Evolutionary conservation across 176 grass and related monocot genomes (phyloP), one percentile per base, ranked within the genome.

Genomic region (Carex cristatella): DNA sequence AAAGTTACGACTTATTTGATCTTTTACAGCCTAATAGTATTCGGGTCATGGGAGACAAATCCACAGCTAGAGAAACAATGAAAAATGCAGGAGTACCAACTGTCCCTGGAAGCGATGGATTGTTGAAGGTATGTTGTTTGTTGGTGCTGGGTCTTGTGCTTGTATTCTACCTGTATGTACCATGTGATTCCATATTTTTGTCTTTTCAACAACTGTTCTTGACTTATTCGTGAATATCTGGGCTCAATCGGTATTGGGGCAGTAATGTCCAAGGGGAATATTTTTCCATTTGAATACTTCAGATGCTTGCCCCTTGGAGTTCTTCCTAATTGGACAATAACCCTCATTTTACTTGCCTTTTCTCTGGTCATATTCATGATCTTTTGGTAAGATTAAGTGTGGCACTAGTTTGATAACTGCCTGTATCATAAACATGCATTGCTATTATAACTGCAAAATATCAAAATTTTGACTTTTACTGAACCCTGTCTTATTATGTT

Each of bases 51-150:
- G 89, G 89, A 28, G 89, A 90, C 54, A 90, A 90, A 85, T 84
- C 89, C 70, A 90, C 89, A 65, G 89, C 89, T 16, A 90, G 89
- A 61, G 89, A 90, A 56, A 90, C 89, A 46, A 90, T 90, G 89
- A 90, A 90, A 61, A 90, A 87, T 56, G 89, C 89, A 55, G 89
- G 89, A 16, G 89, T 90, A 16, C 89, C 89, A n/a, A 90, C 89
- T 76, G 85, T 87, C 79, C 85, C 89, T 44, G 89, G 89, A 81
- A 90, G 89, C 27, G 85, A 90, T 55, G 89, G 89, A 76, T 55
- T 90, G 9, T 81, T 90, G 73, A 80, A 90, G 85, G 89, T 90
- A 85, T 37, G 12, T 10, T 55, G 42, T 53, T 83, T 79, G 13
- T 56, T 18, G 28, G 3, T 35, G 48, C 12, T 58, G 27, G 28